These are phyloP conservation scores for Forsythia suspensa DNA, from an alignment of 257 asterid genomes.

Conservation along the genomic window DNA sequence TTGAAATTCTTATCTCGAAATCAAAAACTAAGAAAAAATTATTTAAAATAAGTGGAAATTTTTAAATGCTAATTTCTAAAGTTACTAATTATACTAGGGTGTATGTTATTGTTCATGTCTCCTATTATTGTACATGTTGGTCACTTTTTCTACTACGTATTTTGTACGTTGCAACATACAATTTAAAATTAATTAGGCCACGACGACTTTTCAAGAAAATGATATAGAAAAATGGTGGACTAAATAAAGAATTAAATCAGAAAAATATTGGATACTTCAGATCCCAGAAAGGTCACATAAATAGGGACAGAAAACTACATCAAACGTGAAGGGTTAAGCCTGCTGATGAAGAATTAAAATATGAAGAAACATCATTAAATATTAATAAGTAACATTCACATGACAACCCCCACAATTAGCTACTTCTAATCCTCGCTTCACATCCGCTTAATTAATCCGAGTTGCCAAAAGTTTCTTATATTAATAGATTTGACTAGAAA, in stretches of 20 bases:
- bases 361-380: no score
- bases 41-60: no score
- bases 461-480: not conserved
- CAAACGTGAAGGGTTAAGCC: constrained; percentile 28
- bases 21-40: no score
- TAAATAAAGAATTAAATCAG: not conserved
- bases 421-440: constrained; percentile 33
- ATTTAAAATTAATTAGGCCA: no score
- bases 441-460: constrained; percentile 13
- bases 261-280: not conserved
- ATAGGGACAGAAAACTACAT: constrained; percentile 15
- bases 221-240: not conserved
- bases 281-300: constrained; percentile 32
- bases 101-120: no score
- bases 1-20: no score
- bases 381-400: not conserved
- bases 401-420: constrained; percentile 8
- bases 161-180: no score
- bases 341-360: not conserved
- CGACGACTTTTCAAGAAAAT: no score
- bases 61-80: no score
- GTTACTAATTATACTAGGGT: no score
- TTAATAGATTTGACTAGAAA: not conserved
- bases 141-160: no score
- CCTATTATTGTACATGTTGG: no score